Evolutionary conservation across 164 flowering plant species (phyloP).

Genomic region (Malania oleifera): DNA sequence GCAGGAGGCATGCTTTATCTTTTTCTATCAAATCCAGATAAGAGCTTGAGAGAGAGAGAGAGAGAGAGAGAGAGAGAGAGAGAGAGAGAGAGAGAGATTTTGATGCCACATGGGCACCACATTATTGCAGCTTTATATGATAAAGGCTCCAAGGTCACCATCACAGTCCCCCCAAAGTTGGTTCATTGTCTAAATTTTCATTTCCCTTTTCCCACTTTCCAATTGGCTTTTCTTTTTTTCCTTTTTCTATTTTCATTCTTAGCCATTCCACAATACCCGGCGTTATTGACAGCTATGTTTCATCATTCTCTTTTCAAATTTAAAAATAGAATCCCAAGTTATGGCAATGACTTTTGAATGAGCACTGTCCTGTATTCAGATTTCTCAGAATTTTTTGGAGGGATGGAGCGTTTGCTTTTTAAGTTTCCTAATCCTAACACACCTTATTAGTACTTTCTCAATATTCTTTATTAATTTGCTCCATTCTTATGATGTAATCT

Average conservation of each 20-base stretch:
- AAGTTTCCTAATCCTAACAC: too few relatives aligned
- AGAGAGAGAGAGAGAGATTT: slow-evolving; percentile 9
- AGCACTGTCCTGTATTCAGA: too few relatives aligned
- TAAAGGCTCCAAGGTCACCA: slow-evolving; percentile 11
- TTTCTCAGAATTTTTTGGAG: too few relatives aligned
- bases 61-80: neutral
- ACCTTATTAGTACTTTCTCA: too few relatives aligned
- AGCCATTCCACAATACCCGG: slow-evolving; percentile 17
- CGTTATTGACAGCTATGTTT: slow-evolving; percentile 17
- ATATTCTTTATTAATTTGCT: too few relatives aligned
- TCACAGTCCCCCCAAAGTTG: slow-evolving; percentile 15
- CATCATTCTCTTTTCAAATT: slow-evolving; percentile 15
- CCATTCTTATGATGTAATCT: too few relatives aligned
- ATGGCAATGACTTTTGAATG: too few relatives aligned
- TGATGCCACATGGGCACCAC: slow-evolving; percentile 13
- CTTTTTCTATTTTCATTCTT: slow-evolving; percentile 13
- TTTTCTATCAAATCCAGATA: slow-evolving; percentile 9
- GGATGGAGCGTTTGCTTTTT: too few relatives aligned
- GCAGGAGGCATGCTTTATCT: slow-evolving; percentile 3
- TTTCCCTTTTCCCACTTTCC: too few relatives aligned
- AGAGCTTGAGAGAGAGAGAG: slow-evolving; percentile 13
- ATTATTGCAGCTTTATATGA: slow-evolving; percentile 10
- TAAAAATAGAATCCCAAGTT: slow-evolving; percentile 11
- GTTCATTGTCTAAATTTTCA: slow-evolving; percentile 8
- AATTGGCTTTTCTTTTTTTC: too few relatives aligned